Base-by-base conservation (phyloP, 805 yeast species). In the Yarrowia sp. region DNA sequence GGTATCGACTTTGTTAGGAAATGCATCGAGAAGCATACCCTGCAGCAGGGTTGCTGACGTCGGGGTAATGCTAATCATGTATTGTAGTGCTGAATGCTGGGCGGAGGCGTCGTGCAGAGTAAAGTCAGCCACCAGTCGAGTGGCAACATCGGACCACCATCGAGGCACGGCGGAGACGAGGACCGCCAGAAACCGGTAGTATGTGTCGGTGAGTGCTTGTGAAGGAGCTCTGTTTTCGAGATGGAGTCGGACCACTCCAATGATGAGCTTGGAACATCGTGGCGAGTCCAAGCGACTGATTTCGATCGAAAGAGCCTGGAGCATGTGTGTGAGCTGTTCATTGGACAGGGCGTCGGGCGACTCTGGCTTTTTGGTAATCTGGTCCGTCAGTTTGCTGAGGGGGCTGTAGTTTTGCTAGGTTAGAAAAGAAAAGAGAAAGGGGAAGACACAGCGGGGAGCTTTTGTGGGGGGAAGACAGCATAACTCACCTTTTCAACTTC, bases 81-180 rank as follows among this genome's bases (percentile, higher is more conserved):
- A 84, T 65, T 78, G 75, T 64, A 93, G 76, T 45, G 90, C 80
- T 13, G 81, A 80, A 76, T 93, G 98, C 75, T 86, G 88, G 68
- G 85, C 69, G 55, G 71, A 71, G 31, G 72, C 68, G 79, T 79
- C 65, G 70, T 74, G 3, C 69, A 67, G 18, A 1, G 73, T 76
- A 70, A 93, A 89, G 70, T 86, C 91, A 17, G 80, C 70, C 10
- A 92, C 82, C n/a, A 93, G 75, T 66, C 84, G 82, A 66, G 81
- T 78, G 18, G 89, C 86, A n/a, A 93, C 90, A 66, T 90, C 96
- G 68, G 84, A 83, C 84, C 95, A 86, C 90, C 96, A 93, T 74
- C 86, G 90, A 8, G 98, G 98, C 67, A 87, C 81, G 51, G 93
- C 88, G 3, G 96, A 88, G 42, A 92, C 89, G 63, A 93, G 80